phyloP scores from a whole-genome alignment of 805 yeast genomes.

The Ogataea methylovora region DNA sequence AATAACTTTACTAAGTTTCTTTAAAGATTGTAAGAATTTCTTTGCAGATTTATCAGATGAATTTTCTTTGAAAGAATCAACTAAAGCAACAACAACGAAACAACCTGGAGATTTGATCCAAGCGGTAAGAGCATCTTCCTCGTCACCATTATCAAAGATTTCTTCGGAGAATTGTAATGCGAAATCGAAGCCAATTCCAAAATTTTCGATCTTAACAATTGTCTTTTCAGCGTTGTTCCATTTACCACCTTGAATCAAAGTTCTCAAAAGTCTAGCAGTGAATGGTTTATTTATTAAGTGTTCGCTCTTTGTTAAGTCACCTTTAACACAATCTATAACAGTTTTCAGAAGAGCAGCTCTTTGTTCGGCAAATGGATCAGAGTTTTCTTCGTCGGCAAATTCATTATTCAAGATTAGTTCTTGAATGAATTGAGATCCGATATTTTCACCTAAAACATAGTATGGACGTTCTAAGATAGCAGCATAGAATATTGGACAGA shows the following conservation, averaged over 20 bases:
- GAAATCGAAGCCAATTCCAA: conserved; percentile 51
- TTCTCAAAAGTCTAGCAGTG: conserved; percentile 64
- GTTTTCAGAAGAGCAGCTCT: conserved; percentile 44
- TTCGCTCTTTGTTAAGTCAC: conserved; percentile 57
- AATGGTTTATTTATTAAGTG: conserved; percentile 69
- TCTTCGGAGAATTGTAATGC: conserved; percentile 43
- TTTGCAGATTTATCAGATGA: conserved; percentile 32
- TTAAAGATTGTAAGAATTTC: conserved; percentile 46
- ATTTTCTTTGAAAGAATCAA: conserved; percentile 50
- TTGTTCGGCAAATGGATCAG: conserved; percentile 19
- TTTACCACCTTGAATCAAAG: conserved; percentile 78
- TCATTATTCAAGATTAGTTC: conserved; percentile 57
- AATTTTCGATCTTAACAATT: conserved; percentile 34
- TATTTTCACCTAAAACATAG: conserved; percentile 52
- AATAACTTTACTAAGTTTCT: conserved; percentile 38
- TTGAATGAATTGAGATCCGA: conserved; percentile 77
- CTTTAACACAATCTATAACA: conserved; percentile 51
- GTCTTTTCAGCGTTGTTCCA: conserved; percentile 62
- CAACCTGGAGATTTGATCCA: conserved; percentile 76
- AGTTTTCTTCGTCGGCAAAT: conserved; percentile 32
- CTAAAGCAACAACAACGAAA: conserved; percentile 75
- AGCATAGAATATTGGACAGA: conserved; percentile 58
- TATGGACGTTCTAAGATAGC: conserved; percentile 43
- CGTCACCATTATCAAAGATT: conserved; percentile 41
- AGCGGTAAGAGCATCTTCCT: conserved; percentile 38